Base-by-base conservation (phyloP, 768 basidiomycete genomes). In the Boletus vinaceobasis region DNA sequence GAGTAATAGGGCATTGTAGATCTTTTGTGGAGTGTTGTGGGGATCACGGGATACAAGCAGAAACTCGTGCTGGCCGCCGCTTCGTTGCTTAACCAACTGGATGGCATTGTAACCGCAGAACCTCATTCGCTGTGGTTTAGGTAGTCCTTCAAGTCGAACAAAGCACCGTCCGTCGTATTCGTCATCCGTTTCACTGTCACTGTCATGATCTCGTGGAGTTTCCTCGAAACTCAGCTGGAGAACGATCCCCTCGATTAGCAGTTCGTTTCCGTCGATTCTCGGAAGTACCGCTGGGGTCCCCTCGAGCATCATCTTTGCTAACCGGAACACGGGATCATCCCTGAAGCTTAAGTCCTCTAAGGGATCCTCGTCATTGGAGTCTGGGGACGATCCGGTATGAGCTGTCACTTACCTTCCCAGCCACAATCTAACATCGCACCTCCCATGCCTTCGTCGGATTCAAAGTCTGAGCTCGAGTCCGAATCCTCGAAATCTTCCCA, bases 201-300 rank as follows among this genome's bases (percentile, higher is more conserved):
- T 27, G 31, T 36, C 7, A 29, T 17, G 5, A 32, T 31, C 52
- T 29, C 10, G 19, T 4, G 36, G 39, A 8, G 7, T 3, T 17
- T 57, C 31, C 5, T 21, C n/a, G 40, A 57, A 32, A 14, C 4
- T 35, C 23, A 43, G 5, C n/a, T 5, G 38, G 23, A 58, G 6
- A 6, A 53, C 15, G 5, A 58, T 50, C 1, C 48, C 58, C 6
- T 60, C 58, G 37, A 59, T 44, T 27, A 59, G 2, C 21, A 58
- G 10, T 37, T 60, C 58, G 15, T 42, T n/a, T 32, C 8, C 23
- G 23, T 23, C 23, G 23, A 23, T 23, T 23, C 8, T 5, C 1
- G 26, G 21, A 31, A 40, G 52, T 19, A n/a, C 10, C 5, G 23
- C 5, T 10, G 39, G 49, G 8, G n/a, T 45, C 23, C 48, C 40